Evolutionary conservation across 768 basidiomycete genomes (phyloP), one percentile per base, ranked within the genome.

Genomic region (Termitomyces sp.): DNA sequence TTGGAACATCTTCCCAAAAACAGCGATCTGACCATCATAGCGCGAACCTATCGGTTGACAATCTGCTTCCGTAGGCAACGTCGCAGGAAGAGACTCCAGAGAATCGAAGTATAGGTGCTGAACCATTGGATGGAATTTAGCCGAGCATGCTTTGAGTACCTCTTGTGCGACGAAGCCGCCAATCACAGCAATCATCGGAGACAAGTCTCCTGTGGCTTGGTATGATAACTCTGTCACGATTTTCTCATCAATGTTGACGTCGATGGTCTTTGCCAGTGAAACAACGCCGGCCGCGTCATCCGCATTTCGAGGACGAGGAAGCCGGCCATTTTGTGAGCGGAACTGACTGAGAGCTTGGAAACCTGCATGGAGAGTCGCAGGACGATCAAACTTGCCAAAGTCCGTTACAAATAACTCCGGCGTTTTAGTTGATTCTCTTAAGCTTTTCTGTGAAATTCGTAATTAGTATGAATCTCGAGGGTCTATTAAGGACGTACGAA

Each of bases 121-220:
- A 53, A 94, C 75, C 83, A 94, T 90, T 1, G 97, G 97, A 67
- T 96, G 92, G 79, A 99, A 99, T 77, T 99, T 99, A 61, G 94
- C 93, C 43, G 95, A 95, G 73, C 89, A 91, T 2, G 96, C 95
- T 74, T 99, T 99, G 65, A 99, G 82, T 23, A 94, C 91, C 70
- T 99, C 97, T 72, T 99, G 97, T 8, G 96, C 97, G 56, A 98
- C 94, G 68, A 98, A 98, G 4, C 94, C 97, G 63, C 97, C 97
- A 60, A 98, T 82, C 53, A 98, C 94, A 18, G 97, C 96, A 58
- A 89, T 84, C 59, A 98, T 76, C 16, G 97, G 96, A 20, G 95
- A 82, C 38, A 99, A 69, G 67, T 97, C 93, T 3, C 97, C 97
- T 12, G 83, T 79, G 0, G 97, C 94, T 71, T 99, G 95, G 74